phyloP scores from a whole-genome alignment of 148 eudicot species.

The Chenopodium berlandieri region DNA sequence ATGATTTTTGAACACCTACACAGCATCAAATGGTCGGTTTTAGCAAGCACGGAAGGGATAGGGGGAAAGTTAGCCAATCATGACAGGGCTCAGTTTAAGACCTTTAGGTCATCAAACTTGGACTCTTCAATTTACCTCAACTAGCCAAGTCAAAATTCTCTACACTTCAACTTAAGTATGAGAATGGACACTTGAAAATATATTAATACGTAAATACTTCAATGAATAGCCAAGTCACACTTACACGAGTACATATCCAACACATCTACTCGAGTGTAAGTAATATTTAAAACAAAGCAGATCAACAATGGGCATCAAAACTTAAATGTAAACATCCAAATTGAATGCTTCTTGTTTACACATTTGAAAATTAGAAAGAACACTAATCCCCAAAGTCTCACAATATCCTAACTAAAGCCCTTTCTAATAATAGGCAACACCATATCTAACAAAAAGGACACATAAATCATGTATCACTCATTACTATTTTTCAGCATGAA shows the following conservation, averaged over 20 bases:
- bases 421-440: background rate
- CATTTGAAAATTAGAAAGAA: background rate
- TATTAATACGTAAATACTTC: background rate
- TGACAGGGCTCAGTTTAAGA: background rate
- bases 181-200: background rate
- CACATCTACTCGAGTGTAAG: background rate
- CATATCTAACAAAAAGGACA: background rate
- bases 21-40: background rate
- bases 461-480: background rate
- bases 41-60: background rate
- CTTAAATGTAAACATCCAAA: background rate
- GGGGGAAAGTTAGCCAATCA: background rate
- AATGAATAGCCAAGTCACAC: background rate
- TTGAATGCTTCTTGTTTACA: too few species aligned
- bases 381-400: background rate
- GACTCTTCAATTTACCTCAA: too few species aligned
- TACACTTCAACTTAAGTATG: too few species aligned
- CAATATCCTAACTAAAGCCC: background rate
- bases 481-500: background rate
- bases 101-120: too few species aligned
- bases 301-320: background rate
- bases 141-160: too few species aligned
- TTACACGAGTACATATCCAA: background rate
- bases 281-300: background rate
- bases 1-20: conserved; percentile 89